Conservation (phyloP, 495 filamentous ascomycete genomes). For the Chaetomium cochliodes region DNA sequence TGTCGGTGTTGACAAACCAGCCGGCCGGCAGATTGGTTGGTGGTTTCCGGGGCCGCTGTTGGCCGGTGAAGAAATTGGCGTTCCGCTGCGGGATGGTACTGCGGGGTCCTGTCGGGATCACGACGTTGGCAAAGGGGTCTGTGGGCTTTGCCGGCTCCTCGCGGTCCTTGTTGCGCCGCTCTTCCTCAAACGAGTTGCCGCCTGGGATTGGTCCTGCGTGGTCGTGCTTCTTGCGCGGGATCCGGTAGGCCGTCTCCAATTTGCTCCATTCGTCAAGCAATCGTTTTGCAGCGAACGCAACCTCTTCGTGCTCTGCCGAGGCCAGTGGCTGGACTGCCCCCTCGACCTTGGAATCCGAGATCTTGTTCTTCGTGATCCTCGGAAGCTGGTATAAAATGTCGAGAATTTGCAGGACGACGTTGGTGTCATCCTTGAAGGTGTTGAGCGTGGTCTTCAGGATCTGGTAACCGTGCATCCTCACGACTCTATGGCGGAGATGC, state of each 20-base stretch:
- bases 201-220: conserved; percentile 38
- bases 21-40: conserved; percentile 66
- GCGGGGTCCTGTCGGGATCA: conserved; percentile 63
- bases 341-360: conserved; percentile 94
- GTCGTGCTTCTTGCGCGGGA: conserved; percentile 71
- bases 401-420: conserved; percentile 83
- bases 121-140: conserved; percentile 39
- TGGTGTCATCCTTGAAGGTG: conserved; percentile 82
- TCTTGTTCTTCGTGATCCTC: conserved; percentile 93
- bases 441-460: conserved; percentile 84
- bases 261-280: conserved; percentile 85
- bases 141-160: conserved; percentile 46
- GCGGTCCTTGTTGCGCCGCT: conserved; percentile 65
- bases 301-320: conserved; percentile 66
- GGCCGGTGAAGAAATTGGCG: conserved; percentile 54
- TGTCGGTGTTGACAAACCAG: conserved; percentile 71
- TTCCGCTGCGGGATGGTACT: conserved; percentile 63
- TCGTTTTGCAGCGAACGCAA: conserved; percentile 65
- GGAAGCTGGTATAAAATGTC: conserved; percentile 88
- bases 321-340: conserved; percentile 70
- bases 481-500: conserved; percentile 79
- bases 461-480: conserved; percentile 95
- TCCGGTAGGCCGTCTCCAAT: conserved; percentile 89
- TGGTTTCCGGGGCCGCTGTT: conserved; percentile 55
- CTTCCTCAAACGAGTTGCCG: conserved; percentile 57